A percentile compares a stretch with the other conserved stretches of the same genome.
Evolutionary conservation across 2,329 filamentous ascomycete species (phyloP).

Genomic region (Westerdykella sp.): DNA sequence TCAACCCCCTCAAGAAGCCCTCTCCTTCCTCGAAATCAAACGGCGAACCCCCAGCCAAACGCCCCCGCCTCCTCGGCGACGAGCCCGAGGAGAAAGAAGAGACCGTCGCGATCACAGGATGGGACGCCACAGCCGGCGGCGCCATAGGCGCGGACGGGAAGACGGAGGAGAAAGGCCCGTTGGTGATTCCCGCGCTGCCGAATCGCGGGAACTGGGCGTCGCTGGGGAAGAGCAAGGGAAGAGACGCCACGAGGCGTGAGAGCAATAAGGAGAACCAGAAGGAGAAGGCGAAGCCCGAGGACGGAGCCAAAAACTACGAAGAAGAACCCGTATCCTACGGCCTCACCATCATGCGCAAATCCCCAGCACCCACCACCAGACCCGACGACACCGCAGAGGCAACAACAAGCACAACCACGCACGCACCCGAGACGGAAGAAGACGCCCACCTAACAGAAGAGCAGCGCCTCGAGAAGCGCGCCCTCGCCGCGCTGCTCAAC

Average conservation of each 20-base stretch:
- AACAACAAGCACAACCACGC: not conserved
- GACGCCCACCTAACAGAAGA: slow-evolving; percentile 20
- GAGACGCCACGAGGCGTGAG: not conserved
- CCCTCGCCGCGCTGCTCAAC: slow-evolving; percentile 41
- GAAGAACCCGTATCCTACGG: not conserved
- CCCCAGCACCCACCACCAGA: no score
- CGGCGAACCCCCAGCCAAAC: slow-evolving; percentile 18
- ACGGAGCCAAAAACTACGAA: not conserved
- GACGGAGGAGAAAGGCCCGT: slow-evolving; percentile 39
- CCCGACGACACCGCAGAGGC: not conserved
- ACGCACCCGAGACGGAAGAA: slow-evolving; percentile 20
- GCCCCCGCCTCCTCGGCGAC: slow-evolving; percentile 22
- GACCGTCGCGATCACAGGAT: slow-evolving; percentile 47
- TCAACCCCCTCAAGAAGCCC: slow-evolving; percentile 12
- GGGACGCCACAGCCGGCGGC: slow-evolving; percentile 47
- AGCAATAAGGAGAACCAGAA: not conserved
- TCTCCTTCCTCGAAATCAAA: not conserved
- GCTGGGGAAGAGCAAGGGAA: slow-evolving; percentile 9
- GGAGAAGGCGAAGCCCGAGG: not conserved
- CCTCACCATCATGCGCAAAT: not conserved
- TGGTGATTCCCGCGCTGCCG: slow-evolving; percentile 53
- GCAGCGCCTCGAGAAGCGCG: slow-evolving; percentile 47
- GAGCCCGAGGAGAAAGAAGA: slow-evolving; percentile 23
- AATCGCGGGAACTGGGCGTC: slow-evolving; percentile 61
- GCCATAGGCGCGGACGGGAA: slow-evolving; percentile 37